Evolutionary conservation across 192 early-diverging fungal genomes (phyloP), one percentile per base, ranked within the genome.

Genomic region (Backusella morwellensis): DNA sequence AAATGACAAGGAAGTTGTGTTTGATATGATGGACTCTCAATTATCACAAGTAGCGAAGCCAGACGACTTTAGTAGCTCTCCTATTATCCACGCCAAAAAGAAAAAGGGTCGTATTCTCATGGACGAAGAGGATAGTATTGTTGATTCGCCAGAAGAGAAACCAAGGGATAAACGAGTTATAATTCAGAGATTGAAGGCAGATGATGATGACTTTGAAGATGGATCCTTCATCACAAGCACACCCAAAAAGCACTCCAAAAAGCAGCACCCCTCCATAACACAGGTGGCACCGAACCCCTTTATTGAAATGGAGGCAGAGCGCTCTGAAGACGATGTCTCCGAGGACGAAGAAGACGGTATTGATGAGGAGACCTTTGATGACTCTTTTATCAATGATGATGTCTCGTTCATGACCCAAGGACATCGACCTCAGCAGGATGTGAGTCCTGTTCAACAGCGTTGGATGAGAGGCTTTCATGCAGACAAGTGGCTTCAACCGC

Each of bases 341-440:
- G 66, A 56, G 0, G 84, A 84, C 38, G 78, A 56, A 4, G 78
- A 76, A 21, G 74, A 73, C 29, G 84, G 77, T 14, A 50, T 32
- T 2, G 32, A 68, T 6, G 79, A 83, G 14, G 77, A 83, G 11
- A 78, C 75, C n/a, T 34, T 63, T 5, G 38, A 68, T n/a, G 63
- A 47, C 6, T 89, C 87, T 15, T 80, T 89, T 67, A 86, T 87
- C n/a, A 77, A 82, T 67, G 84, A 86, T 50, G 82, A 77, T 21
- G 75, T 73, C 23, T 72, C 70, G 19, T 19, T 26, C 19, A 34
- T 72, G 29, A 47, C 70, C 14, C 17, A 74, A 7, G 17, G 7
- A 8, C 29, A 29, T 19, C 47, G 17, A 17, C 35, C 23, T 4
- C 9, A n/a, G 7, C 9, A 23, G 34, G 2, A 17, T 1, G 23